phyloP scores from a whole-genome alignment of 176 grass and related monocot genomes.

The Pontederia crassipes region DNA sequence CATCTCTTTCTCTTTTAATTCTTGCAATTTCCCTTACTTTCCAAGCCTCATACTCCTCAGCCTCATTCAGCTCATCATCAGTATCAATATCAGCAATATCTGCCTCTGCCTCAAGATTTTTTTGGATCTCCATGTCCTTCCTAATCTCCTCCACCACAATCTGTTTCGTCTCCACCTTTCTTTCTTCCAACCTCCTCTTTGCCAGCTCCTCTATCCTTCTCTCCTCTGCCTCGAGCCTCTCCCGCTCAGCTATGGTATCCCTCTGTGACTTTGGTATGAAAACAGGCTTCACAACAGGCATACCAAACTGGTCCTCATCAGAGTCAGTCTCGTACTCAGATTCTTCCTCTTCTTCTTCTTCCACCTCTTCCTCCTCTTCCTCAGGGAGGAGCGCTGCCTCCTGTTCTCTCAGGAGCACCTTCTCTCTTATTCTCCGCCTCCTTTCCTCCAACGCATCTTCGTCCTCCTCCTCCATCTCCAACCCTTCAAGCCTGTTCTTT shows the following conservation, averaged over 20 bases:
- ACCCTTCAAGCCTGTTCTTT: conserved; percentile 43
- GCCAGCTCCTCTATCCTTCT: conserved; percentile 69
- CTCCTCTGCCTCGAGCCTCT: conserved; percentile 85
- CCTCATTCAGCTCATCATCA: conserved; percentile 89
- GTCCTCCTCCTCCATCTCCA: conserved; percentile 66
- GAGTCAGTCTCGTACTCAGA: conserved; percentile 93
- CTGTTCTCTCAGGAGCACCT: conserved; percentile 51
- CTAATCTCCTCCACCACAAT: conserved; percentile 90
- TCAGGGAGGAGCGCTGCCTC: conserved; percentile 58
- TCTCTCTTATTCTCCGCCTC: conserved; percentile 63
- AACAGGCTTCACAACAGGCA: conserved; percentile 82
- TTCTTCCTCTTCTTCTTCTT: conserved; percentile 65
- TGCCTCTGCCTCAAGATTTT: conserved; percentile 64
- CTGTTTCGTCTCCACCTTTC: conserved; percentile 60
- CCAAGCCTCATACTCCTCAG: conserved; percentile 92
- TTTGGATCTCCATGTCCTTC: conserved; percentile 69
- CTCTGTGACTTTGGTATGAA: conserved; percentile 87
- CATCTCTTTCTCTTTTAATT: conserved; percentile 95
- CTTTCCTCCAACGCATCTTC: conserved; percentile 80
- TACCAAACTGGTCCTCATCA: conserved; percentile 76
- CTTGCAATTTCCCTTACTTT: conserved; percentile 86
- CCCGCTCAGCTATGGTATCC: conserved; percentile 81
- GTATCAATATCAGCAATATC: conserved; percentile 68
- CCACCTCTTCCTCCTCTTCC: conserved; percentile 54
- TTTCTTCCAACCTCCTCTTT: conserved; percentile 67